Base-by-base conservation (phyloP, 345 rosid genomes). In the Eucalyptus grandis region DNA sequence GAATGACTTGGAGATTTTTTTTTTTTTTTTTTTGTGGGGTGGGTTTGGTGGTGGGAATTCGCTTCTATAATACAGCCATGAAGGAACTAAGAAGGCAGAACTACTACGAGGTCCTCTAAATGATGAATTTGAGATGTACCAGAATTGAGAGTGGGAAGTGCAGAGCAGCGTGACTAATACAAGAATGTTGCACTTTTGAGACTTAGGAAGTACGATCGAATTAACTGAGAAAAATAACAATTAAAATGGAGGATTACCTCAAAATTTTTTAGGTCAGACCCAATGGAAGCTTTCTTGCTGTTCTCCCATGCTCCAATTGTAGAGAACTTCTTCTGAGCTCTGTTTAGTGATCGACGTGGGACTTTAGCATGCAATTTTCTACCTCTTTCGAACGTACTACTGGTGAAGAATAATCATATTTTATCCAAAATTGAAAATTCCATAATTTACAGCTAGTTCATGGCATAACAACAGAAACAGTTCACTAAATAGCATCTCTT, bases 271-370 rank as follows among this genome's bases (percentile, higher is more conserved):
- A 94, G 89, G 88, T 95, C 93, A 86, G 96, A 94, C 86, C 95
- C 97, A n/a, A 94, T 83, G 40, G 91, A 17, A 65, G 95, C 96
- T 91, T 93, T 95, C 91, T 54, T 90, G 92, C 94, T 93, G 89
- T 93, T 94, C 93, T 96, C 96, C 96, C 97, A 95, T 21, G 97
- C 86, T 27, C 15, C 90, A 77, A 94, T 89, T 31, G 90, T 82
- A 6, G 97, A 93, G 46, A 93, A 89, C 86, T 93, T 96, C 90
- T 94, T 96, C 49, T 95, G 94, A 89, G 96, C 95, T 90, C 97
- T 95, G 94, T 77, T 77, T 77, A 21, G 47, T 40, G 47, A 77
- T 77, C 2, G 1, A 77, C 1, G 30, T 0, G 12, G 16, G 47
- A 77, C 85, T 77, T 77, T 77, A 77, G 47, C 72, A 62, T 86